A percentile compares a stretch with the other conserved stretches of the same genome.
Evolutionary conservation across 2,329 filamentous ascomycete species (phyloP).

Genomic region (Cladosporium sp.): DNA sequence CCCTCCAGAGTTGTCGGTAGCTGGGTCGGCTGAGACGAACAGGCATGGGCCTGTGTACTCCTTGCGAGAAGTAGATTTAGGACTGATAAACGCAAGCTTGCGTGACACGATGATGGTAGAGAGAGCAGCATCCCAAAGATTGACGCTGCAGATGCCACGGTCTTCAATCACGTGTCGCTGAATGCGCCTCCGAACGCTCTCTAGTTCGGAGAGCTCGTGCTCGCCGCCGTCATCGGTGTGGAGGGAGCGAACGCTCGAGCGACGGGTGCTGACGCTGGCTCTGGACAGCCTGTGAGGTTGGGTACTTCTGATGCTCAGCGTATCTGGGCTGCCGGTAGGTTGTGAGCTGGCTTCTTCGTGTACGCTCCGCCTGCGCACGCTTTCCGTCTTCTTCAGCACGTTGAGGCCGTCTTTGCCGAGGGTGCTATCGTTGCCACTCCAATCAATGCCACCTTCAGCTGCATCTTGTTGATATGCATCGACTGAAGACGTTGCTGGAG

Average conservation of each 20-base stretch:
- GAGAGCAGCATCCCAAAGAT: slow-evolving; percentile 36
- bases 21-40: slow-evolving; percentile 8
- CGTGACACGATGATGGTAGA: slow-evolving; percentile 29
- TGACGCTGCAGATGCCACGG: slow-evolving; percentile 27
- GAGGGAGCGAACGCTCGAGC: slow-evolving; percentile 23
- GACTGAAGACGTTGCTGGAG: slow-evolving; percentile 26
- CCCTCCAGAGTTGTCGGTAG: neutral
- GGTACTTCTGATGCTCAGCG: slow-evolving; percentile 6
- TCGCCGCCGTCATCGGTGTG: slow-evolving; percentile 23
- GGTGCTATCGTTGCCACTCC: slow-evolving; percentile 26
- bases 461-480: slow-evolving; percentile 27
- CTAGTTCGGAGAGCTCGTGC: slow-evolving; percentile 28
- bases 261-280: slow-evolving; percentile 13
- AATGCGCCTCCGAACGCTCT: slow-evolving; percentile 36
- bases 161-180: slow-evolving; percentile 36
- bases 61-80: slow-evolving; percentile 14
- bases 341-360: slow-evolving; percentile 12
- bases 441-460: slow-evolving; percentile 32
- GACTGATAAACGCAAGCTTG: slow-evolving; percentile 23
- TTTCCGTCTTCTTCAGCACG: slow-evolving; percentile 33
- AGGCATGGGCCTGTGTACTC: slow-evolving; percentile 16
- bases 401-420: slow-evolving; percentile 29
- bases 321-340: neutral
- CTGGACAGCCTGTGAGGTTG: slow-evolving; percentile 17
- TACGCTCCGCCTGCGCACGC: slow-evolving; percentile 20